Base-by-base conservation (phyloP, 331 rosid genomes). In the Saraca asoca region DNA sequence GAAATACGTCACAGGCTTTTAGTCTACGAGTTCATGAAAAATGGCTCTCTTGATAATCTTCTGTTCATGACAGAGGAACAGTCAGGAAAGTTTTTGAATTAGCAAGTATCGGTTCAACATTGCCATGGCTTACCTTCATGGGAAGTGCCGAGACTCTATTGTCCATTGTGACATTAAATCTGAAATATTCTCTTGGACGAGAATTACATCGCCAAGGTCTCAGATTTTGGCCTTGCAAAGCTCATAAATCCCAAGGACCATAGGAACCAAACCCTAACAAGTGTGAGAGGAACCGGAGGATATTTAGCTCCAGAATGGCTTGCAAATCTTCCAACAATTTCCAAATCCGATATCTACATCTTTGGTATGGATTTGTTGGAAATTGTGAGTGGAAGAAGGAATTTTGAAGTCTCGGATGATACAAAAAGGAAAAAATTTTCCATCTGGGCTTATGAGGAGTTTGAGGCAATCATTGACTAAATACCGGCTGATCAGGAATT, bases 251-350 rank as follows among this genome's bases (percentile, higher is more conserved):
- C 75, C 1, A 80, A 78, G 69, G 89, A 81, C 65, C 86, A 84
- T 13, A 61, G 84, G 68, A 74, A 78, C 69, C 72, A 80, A 58
- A 84, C 82, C 9, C 60, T 84, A 71, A 81, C 74, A 10, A 84
- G 89, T 45, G 76, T 84, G 3, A 64, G 86, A 66, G 89, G 89
- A 12, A 84, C 89, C 3, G 64, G 86, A 39, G 89, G 89, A 14
- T 84, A 84, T 62, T 66, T 84, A 55, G 86, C 82, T 43, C 89
- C 89, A 24, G 89, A 84, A 53, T 84, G 89, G 89, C 78, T 84
- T 13, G 84, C 86, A 35, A 84, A 84, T 73, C 75, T 78, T 58
- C 86, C 86, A 0, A 67, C 81, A 70, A 81, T 84, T 37, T 75
- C 86, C 29, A 81, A 84, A 46, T 84, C 89, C 29, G 89, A 84